These are phyloP conservation scores for cucumber (Cucumis sativus) DNA, from an alignment of 306 rosid species.

Conservation along the genomic window Cucumber_9930_V3 NC_026656.2:2052501-2053000, in stretches of 20 bases:
- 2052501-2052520: too few relatives aligned
- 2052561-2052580: not conserved
- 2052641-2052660: not conserved
- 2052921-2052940: slow-evolving; percentile 70
- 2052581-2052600: not conserved
- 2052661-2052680: not conserved
- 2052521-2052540: too few relatives aligned
- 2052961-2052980: slow-evolving; percentile 34
- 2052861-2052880: slow-evolving; percentile 63
- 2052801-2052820: slow-evolving; percentile 45
- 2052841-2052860: slow-evolving; percentile 63
- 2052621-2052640: not conserved
- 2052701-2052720: slow-evolving; percentile 90
- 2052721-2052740: slow-evolving; percentile 74
- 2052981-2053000: not conserved
- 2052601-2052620: not conserved
- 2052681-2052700: slow-evolving; percentile 27
- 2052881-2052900: slow-evolving; percentile 59
- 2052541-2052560: not conserved
- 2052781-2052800: slow-evolving; percentile 54
- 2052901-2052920: slow-evolving; percentile 46
- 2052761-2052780: slow-evolving; percentile 94
- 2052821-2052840: slow-evolving; percentile 60
- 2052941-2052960: slow-evolving; percentile 65
- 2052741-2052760: slow-evolving; percentile 46